These are phyloP conservation scores for Pyricularia sp. DNA, from an alignment of 2,329 filamentous ascomycete species.

Conservation along the genomic window DNA sequence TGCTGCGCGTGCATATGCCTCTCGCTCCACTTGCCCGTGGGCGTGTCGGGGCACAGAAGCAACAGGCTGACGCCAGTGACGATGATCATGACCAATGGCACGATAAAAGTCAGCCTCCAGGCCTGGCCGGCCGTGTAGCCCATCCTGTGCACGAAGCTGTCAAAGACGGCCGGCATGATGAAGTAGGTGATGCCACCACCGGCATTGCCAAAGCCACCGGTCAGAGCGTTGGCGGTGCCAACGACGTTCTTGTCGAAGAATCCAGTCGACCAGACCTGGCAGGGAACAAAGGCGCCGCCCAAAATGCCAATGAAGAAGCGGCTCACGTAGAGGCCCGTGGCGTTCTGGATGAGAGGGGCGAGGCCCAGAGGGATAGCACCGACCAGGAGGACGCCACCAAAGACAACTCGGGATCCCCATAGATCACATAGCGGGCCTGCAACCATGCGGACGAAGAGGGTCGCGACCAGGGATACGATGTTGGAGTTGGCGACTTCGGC, in stretches of 20 bases:
- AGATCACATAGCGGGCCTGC: conserved; percentile 77
- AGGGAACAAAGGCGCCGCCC: conserved; percentile 68
- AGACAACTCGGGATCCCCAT: conserved; percentile 69
- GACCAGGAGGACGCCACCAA: conserved; percentile 61
- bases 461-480: conserved; percentile 65
- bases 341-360: conserved; percentile 60
- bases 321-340: conserved; percentile 53
- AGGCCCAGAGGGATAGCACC: conserved; percentile 73
- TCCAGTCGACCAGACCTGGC: conserved; percentile 83
- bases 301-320: conserved; percentile 75
- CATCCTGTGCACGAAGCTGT: conserved; percentile 51
- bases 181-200: conserved; percentile 90
- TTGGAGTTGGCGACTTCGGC: conserved; percentile 77
- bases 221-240: conserved; percentile 74
- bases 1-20: conserved; percentile 45
- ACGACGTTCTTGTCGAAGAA: conserved; percentile 92
- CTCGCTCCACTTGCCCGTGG: conserved; percentile 69
- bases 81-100: conserved; percentile 67
- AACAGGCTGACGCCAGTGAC: conserved; percentile 54
- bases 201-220: conserved; percentile 74
- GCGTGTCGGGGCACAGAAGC: conserved; percentile 66
- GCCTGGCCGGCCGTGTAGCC: conserved; percentile 54
- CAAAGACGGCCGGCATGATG: conserved; percentile 81
- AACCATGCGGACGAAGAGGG: conserved; percentile 62
- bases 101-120: conserved; percentile 76